Conservation (phyloP, 176 grass and related monocot genomes). For the Pontederia crassipes region DNA sequence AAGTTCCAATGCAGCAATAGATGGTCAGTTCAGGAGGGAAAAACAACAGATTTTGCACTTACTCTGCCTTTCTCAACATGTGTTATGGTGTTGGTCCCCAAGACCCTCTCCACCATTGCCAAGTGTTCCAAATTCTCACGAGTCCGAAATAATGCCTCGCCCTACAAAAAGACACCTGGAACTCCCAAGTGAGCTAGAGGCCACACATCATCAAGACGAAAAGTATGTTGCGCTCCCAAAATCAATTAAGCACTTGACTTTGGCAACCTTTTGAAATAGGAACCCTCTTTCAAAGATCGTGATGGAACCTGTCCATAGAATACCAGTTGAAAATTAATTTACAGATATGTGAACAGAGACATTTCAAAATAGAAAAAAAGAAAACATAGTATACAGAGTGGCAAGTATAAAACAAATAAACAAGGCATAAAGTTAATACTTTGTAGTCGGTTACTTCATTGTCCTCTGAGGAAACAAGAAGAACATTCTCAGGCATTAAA, state of each 20-base stretch:
- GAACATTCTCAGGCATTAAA: slow-evolving; percentile 99
- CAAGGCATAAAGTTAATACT: slow-evolving; percentile 36
- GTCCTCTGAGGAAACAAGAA: slow-evolving; percentile 93
- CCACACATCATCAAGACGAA: not conserved
- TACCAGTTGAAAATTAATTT: slow-evolving; percentile 5
- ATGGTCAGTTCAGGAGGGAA: not conserved
- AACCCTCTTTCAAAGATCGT: slow-evolving; percentile 49
- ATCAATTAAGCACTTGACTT: slow-evolving; percentile 97
- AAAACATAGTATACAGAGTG: too few species aligned
- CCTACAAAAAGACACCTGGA: slow-evolving; percentile 10
- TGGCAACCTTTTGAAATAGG: slow-evolving; percentile 60
- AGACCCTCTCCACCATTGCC: slow-evolving; percentile 43
- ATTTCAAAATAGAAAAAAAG: too few species aligned
- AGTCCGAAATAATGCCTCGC: slow-evolving; percentile 41
- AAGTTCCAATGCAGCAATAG: not conserved
- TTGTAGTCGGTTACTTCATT: slow-evolving; percentile 98
- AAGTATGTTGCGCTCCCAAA: slow-evolving; percentile 75
- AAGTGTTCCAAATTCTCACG: slow-evolving; percentile 46
- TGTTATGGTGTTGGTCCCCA: slow-evolving; percentile 28
- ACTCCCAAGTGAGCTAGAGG: not conserved
- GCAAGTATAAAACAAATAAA: not conserved
- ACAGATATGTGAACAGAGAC: too few species aligned
- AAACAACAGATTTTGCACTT: not conserved
- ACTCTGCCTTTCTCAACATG: slow-evolving; percentile 32
- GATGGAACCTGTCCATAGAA: slow-evolving; percentile 36